Evolutionary conservation across 345 rosid genomes (phyloP), one percentile per base, ranked within the genome.

Genomic region (Eucalyptus sp.): DNA sequence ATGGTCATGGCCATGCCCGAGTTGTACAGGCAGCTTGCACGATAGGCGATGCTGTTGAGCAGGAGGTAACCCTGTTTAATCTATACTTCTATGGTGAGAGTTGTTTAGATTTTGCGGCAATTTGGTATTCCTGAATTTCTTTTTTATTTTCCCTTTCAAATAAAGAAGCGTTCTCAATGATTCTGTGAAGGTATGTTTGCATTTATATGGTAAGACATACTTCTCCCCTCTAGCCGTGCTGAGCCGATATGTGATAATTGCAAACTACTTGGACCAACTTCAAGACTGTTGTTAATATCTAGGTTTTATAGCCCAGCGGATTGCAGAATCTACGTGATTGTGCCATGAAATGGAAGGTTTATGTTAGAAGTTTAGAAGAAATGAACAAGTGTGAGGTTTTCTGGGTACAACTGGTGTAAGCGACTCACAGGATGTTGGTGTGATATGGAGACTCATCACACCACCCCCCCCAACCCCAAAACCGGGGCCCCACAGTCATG

Each of bases 41-140:
- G 5, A 93, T 98, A 52, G 99, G 99, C 18, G 99, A 96, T 87
- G 98, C 98, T 68, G 92, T 98, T 92, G 99, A 98, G 89, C 99
- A 97, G 91, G 99, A 98, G 99, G 99, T 97, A 89, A 27, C 92
- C 87, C 80, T 64, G 13, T 88, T 83, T 71, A n/a, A 60, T 50
- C 22, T 71, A 51, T 56, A 14, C 24, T 17, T 27, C 46, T 11
- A 56, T 87, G 80, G 52, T 14, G 18, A 25, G 10, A 68, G 44
- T 17, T 33, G 13, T 68, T 68, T 33, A 2, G 27, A 52, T 7
- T 27, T 54, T 86, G 12, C 31, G 2, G 8, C 68, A 51, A 60
- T 18, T 86, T 54, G 49, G 58, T 52, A 20, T 41, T 86, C n/a
- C 18, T 33, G 87, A 52, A 86, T 60, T 86, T 86, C 87, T 18